Conservation (phyloP, 2,329 filamentous ascomycete genomes). For the Bipolaris sorokiniana region DNA sequence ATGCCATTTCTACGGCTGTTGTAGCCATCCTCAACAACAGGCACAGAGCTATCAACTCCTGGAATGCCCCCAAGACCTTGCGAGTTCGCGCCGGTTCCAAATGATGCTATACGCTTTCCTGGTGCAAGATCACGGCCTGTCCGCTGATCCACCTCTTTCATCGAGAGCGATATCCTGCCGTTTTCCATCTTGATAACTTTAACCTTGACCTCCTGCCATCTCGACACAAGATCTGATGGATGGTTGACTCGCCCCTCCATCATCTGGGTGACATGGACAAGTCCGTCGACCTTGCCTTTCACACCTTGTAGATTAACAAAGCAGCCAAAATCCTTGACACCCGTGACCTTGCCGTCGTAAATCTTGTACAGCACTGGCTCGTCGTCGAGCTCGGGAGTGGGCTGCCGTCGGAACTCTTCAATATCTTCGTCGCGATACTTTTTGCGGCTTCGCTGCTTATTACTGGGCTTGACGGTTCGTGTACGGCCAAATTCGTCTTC, state of each 20-base stretch:
- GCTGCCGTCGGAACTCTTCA: conserved; percentile 68
- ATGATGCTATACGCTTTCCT: conserved; percentile 75
- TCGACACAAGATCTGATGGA: conserved; percentile 82
- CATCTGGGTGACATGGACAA: conserved; percentile 93
- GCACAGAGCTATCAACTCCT: conserved; percentile 58
- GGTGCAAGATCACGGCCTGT: conserved; percentile 84
- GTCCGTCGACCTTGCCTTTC: conserved; percentile 84
- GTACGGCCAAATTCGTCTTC: conserved; percentile 66
- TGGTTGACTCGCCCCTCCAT: conserved; percentile 87
- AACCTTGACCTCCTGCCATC: conserved; percentile 85
- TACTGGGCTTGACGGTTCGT: conserved; percentile 49
- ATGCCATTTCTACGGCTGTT: conserved; percentile 57
- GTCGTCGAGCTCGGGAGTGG: conserved; percentile 79
- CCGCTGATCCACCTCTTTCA: conserved; percentile 95
- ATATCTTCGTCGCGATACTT: conserved; percentile 53
- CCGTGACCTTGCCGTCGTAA: conserved; percentile 88
- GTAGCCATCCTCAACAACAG: conserved; percentile 68
- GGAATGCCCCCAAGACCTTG: conserved; percentile 72
- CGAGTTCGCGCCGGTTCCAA: conserved; percentile 75
- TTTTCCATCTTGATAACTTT: conserved; percentile 90
- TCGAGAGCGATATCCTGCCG: conserved; percentile 81
- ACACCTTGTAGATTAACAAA: conserved; percentile 94
- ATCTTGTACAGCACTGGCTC: conserved; percentile 81
- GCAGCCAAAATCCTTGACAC: conserved; percentile 92
- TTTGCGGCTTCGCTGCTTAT: conserved; percentile 50